Conservation (phyloP, 495 filamentous ascomycete species). For the Pyrenopolyporus hunteri region DNA sequence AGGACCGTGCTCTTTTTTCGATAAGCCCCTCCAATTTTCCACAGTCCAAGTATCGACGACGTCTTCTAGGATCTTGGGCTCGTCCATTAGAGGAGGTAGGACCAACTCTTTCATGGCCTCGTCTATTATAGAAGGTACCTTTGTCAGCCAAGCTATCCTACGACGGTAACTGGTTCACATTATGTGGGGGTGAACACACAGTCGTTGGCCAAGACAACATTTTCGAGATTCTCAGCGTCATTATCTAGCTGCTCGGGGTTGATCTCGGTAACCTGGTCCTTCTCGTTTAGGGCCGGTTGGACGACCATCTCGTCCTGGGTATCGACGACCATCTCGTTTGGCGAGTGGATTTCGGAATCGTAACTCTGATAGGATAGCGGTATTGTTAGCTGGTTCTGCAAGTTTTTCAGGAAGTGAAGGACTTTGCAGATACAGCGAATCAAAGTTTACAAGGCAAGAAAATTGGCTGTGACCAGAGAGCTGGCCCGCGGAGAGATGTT, state of each 20-base stretch:
- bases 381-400: constrained; percentile 37
- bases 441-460: constrained; percentile 7
- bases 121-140: constrained; percentile 55
- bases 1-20: constrained; percentile 83
- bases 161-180: neutral
- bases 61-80: constrained; percentile 79
- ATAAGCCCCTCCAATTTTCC: constrained; percentile 73
- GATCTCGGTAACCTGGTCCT: constrained; percentile 85
- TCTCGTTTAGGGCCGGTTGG: constrained; percentile 68
- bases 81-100: constrained; percentile 64
- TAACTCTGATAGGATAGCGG: constrained; percentile 45
- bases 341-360: constrained; percentile 50
- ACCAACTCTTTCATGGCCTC: constrained; percentile 83
- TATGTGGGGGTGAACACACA: constrained; percentile 58
- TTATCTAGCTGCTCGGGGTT: constrained; percentile 66
- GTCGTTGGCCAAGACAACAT: constrained; percentile 69
- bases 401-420: neutral
- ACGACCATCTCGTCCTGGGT: constrained; percentile 70
- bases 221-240: constrained; percentile 50
- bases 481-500: neutral
- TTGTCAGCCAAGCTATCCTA: constrained; percentile 33
- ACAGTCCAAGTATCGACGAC: constrained; percentile 83
- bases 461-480: constrained; percentile 7
- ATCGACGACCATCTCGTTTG: constrained; percentile 74
- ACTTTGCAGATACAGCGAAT: neutral